A percentile compares a stretch with the other conserved stretches of the same genome.
phyloP scores from a whole-genome alignment of 768 basidiomycete genomes.

The Calocybe cyanea region DNA sequence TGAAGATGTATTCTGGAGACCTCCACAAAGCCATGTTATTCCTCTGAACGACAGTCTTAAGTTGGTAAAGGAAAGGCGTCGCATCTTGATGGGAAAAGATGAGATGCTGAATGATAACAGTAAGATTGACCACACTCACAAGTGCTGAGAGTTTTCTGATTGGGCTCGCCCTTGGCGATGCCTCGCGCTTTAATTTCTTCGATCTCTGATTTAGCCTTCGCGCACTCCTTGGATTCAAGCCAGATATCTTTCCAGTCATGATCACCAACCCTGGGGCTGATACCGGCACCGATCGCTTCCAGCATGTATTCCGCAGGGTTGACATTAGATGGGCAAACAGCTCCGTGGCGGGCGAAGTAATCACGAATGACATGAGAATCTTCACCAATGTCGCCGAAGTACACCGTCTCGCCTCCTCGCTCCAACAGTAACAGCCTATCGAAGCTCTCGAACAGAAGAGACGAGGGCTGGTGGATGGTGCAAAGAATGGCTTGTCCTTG shows the following conservation, averaged over 20 bases:
- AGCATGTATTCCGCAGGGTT: conserved; percentile 83
- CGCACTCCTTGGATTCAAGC: conserved; percentile 65
- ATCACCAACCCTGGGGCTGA: conserved; percentile 65
- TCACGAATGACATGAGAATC: conserved; percentile 65
- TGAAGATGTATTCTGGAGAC: conserved; percentile 83
- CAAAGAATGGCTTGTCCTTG: conserved; percentile 88
- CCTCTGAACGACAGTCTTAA: conserved; percentile 60
- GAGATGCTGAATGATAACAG: not conserved
- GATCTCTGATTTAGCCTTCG: conserved; percentile 39
- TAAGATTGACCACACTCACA: conserved; percentile 34
- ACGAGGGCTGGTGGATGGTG: conserved; percentile 87
- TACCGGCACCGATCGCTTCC: conserved; percentile 84
- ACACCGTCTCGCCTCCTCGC: conserved; percentile 86
- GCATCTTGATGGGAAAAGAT: conserved; percentile 49
- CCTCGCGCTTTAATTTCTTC: conserved; percentile 42
- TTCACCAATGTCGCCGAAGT: conserved; percentile 84
- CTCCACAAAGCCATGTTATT: conserved; percentile 76
- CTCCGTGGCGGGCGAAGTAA: conserved; percentile 78
- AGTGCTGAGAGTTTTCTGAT: conserved; percentile 38
- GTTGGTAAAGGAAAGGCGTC: conserved; percentile 71
- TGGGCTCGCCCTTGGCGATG: conserved; percentile 36
- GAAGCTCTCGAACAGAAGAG: conserved; percentile 84
- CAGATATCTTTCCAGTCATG: conserved; percentile 88
- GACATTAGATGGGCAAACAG: conserved; percentile 66
- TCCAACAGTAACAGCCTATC: conserved; percentile 68